These are phyloP conservation scores for Monotropa hypopitys DNA, from an alignment of 179 eudicot species.

Conservation along the genomic window DNA sequence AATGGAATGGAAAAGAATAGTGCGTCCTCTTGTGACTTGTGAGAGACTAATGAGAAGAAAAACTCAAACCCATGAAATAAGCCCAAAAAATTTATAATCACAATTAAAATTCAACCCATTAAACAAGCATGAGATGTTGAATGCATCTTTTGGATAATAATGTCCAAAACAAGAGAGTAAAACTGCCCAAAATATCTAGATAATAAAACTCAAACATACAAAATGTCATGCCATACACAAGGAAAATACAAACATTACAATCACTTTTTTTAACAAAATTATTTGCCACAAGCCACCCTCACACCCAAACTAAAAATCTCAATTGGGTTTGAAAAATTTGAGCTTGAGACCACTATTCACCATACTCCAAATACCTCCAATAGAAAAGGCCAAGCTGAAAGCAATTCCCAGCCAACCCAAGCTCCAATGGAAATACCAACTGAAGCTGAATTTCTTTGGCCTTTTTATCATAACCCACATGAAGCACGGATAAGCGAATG, in stretches of 20 bases:
- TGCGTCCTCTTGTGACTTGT: too few species aligned
- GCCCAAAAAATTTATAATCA: not conserved
- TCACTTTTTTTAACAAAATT: not conserved
- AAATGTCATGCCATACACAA: not conserved
- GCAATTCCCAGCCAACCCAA: constrained; percentile 81
- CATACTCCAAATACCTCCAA: constrained; percentile 92
- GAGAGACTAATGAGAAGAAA: not conserved
- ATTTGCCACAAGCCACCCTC: not conserved
- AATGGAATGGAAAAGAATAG: too few species aligned
- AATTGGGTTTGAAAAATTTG: constrained; percentile 73
- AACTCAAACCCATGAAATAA: not conserved
- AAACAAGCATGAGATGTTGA: too few species aligned
- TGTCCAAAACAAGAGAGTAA: not conserved
- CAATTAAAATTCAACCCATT: not conserved
- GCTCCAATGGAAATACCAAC: constrained; percentile 27
- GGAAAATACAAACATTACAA: not conserved
- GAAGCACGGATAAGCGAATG: constrained; percentile 61
- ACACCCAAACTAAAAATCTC: not conserved
- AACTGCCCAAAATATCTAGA: not conserved
- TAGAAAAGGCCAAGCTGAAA: constrained; percentile 64
- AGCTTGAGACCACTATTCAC: constrained; percentile 72
- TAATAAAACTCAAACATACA: not conserved
- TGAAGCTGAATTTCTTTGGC: constrained; percentile 17
- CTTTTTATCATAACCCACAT: constrained; percentile 92
- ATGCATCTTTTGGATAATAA: too few species aligned